phyloP scores from a whole-genome alignment of 805 yeast genomes.

The Torulaspora indica region DNA sequence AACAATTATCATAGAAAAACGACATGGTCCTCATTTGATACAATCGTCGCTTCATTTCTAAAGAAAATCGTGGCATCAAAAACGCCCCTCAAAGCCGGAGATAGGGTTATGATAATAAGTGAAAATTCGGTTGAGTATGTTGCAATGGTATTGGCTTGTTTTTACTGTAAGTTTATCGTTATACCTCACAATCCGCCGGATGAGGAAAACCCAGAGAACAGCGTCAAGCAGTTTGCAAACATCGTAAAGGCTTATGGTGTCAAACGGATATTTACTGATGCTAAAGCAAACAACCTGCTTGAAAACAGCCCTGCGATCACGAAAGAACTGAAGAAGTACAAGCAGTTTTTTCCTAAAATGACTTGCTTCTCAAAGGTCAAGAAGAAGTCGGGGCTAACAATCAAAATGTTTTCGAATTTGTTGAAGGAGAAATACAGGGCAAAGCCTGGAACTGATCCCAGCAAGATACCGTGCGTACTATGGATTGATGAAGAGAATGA shows the following conservation, averaged over 20 bases:
- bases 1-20: conserved; percentile 48
- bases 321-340: conserved; percentile 26
- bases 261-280: conserved; percentile 67
- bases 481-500: conserved; percentile 32
- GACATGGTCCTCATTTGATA: conserved; percentile 81
- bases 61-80: conserved; percentile 63
- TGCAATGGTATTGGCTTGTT: conserved; percentile 80
- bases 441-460: conserved; percentile 24
- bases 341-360: conserved; percentile 27
- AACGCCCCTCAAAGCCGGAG: conserved; percentile 59
- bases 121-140: conserved; percentile 83
- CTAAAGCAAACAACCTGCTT: conserved; percentile 21
- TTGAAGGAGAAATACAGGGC: conserved; percentile 20
- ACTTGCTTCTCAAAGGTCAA: conserved; percentile 34
- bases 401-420: conserved; percentile 19
- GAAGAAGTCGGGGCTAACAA: conserved; percentile 21
- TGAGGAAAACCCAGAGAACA: conserved; percentile 63
- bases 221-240: conserved; percentile 58
- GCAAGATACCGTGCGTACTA: conserved; percentile 35
- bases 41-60: conserved; percentile 68
- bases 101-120: conserved; percentile 73
- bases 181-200: conserved; percentile 75
- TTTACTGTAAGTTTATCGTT: conserved; percentile 59
- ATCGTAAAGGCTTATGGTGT: conserved; percentile 69
- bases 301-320: conserved; percentile 24